Base-by-base conservation (phyloP, 805 yeast species). In the Ogataea minuta region DNA sequence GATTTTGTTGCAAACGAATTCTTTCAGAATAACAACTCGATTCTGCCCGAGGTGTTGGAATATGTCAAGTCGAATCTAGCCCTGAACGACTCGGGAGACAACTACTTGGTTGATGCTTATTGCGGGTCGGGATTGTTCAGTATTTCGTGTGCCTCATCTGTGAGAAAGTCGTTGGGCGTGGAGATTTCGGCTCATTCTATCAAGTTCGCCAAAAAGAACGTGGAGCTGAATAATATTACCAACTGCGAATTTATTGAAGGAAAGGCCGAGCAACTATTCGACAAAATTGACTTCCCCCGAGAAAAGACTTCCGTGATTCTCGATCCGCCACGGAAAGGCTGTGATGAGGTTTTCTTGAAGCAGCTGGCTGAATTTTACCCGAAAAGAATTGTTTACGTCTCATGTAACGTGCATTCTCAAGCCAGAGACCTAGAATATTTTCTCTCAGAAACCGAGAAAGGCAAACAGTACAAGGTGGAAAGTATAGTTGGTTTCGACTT, bases 301-400 rank as follows among this genome's bases (percentile, higher is more conserved):
- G 77, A 74, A 31, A 68, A 80, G 52, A 93, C 98, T 0, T 79
- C 95, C 9, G 93, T 93, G 25, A 89, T 93, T 43, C 75, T 93
- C 54, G 99, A 93, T 62, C 99, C 99, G 4, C 96, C 98, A 29
- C 79, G 99, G 61, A 93, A 91, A 62, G 99, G 99, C 2, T 91
- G 98, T 63, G 97, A 90, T 61, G 84, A 80, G 36, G 78, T 79
- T 8, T 93, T 93, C 57, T 70, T 93, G 63, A 79, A 82, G 49
- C 99, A 93, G 66, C 70, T 93, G 41, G 75, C 93, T 14, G 86
- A 71, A 14, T 93, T 85, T 63, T 70, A 76, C 46, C 98, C 99
- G 2, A 84, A 84, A 11, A 80, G 81, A 52, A 79, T 93, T 39
- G 95, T 93, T n/a, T 93, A 93, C 64, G 85, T 93, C 41, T 87